A percentile compares a stretch with the other conserved stretches of the same genome.
phyloP scores from a whole-genome alignment of 495 filamentous ascomycete species.

The Staphylotrichum tortipilum region DNA sequence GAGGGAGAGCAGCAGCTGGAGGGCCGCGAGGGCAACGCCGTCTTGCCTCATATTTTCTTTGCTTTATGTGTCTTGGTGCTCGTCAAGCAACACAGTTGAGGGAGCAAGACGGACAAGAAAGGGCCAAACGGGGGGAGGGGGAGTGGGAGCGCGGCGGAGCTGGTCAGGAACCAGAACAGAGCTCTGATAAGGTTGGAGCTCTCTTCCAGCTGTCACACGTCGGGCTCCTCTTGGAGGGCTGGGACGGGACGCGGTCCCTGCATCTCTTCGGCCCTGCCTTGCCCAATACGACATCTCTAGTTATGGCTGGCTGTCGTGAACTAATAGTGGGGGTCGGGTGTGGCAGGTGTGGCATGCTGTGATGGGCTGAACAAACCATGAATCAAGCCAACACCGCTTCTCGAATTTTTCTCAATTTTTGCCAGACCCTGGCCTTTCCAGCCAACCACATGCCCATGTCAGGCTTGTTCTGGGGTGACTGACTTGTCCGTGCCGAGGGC shows the following conservation, averaged over 20 bases:
- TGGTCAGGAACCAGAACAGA: constrained; percentile 9
- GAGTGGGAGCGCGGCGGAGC: no score
- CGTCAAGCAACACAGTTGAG: background rate
- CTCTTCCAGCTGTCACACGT: no score
- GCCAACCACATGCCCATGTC: constrained; percentile 19
- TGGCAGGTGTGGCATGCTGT: constrained; percentile 22
- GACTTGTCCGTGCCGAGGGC: constrained; percentile 1
- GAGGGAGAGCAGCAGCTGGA: background rate
- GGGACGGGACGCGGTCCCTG: no score
- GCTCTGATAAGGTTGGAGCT: background rate
- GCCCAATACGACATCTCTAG: no score
- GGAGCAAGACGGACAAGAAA: background rate
- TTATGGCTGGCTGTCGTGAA: no score
- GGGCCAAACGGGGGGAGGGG: background rate
- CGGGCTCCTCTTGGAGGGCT: no score
- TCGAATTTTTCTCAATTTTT: background rate
- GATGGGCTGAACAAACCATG: constrained; percentile 15
- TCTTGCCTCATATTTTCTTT: constrained; percentile 1
- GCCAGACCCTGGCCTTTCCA: constrained; percentile 8
- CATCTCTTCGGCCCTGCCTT: no score
- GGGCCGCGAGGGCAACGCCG: background rate
- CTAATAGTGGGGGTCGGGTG: no score
- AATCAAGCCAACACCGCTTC: background rate
- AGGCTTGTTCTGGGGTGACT: no score
- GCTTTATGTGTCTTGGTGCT: no score